Evolutionary conservation across 2,329 filamentous ascomycete genomes (phyloP), one percentile per base, ranked within the genome.

Genomic region (Aciculosporium take): DNA sequence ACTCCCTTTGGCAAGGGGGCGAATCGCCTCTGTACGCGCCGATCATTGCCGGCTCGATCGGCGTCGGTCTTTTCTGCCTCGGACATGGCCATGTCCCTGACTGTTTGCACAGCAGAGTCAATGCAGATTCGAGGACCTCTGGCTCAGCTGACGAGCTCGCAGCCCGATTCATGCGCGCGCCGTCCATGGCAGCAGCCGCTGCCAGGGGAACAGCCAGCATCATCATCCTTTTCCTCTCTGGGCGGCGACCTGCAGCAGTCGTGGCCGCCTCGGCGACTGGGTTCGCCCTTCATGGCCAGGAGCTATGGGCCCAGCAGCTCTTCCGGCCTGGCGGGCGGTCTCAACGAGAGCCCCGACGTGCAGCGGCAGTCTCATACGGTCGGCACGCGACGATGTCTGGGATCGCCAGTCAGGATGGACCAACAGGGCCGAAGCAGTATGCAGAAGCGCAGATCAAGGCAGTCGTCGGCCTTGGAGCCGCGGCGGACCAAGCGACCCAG

Each of bases 251-350:
- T 31, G 28, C 37, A 35, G 39, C 40, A 39, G 30, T 21, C 27
- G 10, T 28, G 57, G 35, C 53, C 56, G 9, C 37, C 27, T 17
- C 32, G 12, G 4, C 64, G 66, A 3, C 63, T 75, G 3, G 71
- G 66, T 1, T 76, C 74, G 3, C 72, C 74, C 0, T 76, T 79
- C 45, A 59, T 64, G 17, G 66, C 72, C 25, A 69, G 64, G 46
- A 79, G 74, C 48, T 79, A 79, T 48, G 76, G 76, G 0, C 76
- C 74, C 1, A 78, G 71, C 56, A 74, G 74, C 10, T 76, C 74
- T 4, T 63, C 58, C 15, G 64, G 66, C 0, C 55, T 74, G 6
- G 60, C 60, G 3, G 63, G 62, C 7, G 60, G 58, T 32, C 54
- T 63, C 8, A 52, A 51, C 13, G 46, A 55, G 13, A 50, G 50